These are phyloP conservation scores for Acer yangbiense DNA, from an alignment of 345 rosid genomes.

Conservation along the genomic window DNA sequence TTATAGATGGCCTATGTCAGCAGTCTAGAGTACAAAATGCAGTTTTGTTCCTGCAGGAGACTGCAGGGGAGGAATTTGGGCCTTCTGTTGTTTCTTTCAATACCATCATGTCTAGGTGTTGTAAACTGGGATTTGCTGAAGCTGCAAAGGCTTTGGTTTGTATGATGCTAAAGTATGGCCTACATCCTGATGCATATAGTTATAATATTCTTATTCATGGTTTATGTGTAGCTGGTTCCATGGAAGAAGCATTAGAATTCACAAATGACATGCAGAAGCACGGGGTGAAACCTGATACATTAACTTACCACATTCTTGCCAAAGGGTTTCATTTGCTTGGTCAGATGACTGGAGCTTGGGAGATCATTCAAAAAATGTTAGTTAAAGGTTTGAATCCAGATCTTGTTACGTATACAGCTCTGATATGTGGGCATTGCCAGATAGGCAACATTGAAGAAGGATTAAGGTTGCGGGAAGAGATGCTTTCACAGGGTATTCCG, in stretches of 20 bases:
- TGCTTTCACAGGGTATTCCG: conserved; percentile 58
- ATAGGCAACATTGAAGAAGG: conserved; percentile 60
- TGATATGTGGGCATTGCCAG: conserved; percentile 63
- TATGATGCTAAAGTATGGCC: conserved; percentile 71
- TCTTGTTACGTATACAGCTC: conserved; percentile 49
- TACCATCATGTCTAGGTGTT: conserved; percentile 64
- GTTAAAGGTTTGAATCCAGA: conserved; percentile 60
- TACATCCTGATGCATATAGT: conserved; percentile 67
- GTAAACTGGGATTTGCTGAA: conserved; percentile 70
- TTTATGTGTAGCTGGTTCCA: conserved; percentile 64
- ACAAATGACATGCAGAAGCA: conserved; percentile 58
- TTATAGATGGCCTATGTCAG: conserved; percentile 68
- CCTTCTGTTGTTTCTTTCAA: conserved; percentile 73
- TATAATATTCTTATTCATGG: conserved; percentile 84
- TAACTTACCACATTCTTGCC: conserved; percentile 68
- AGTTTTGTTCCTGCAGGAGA: conserved; percentile 46
- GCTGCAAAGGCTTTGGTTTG: conserved; percentile 64
- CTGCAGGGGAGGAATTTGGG: conserved; percentile 43
- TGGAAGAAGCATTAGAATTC: conserved; percentile 66
- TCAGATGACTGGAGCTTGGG: conserved; percentile 49
- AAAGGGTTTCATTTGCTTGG: conserved; percentile 62
- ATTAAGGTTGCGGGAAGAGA: conserved; percentile 49
- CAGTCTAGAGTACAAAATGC: conserved; percentile 68
- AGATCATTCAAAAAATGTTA: conserved; percentile 45
- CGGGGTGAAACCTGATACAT: conserved; percentile 67